Evolutionary conservation across 495 filamentous ascomycete genomes (phyloP).

Genomic region (Aspergillus leporis): DNA sequence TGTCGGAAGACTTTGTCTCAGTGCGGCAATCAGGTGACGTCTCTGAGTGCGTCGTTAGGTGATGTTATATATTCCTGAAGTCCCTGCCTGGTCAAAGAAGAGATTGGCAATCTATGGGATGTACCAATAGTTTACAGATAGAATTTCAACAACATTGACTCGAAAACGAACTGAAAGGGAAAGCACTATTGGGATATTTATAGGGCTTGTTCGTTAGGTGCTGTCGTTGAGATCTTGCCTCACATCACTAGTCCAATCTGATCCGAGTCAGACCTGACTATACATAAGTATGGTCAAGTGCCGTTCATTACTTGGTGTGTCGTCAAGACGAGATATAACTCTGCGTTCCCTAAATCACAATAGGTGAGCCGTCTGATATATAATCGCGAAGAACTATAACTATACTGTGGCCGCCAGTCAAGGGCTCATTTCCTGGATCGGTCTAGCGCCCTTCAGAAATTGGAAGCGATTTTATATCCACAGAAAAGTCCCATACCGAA

Average conservation of each 20-base stretch:
- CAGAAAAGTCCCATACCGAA: not conserved
- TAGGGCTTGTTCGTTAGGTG: not conserved
- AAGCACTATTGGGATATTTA: not conserved
- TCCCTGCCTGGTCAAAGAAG: not conserved
- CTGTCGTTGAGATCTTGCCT: not conserved
- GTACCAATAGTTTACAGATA: too few relatives aligned
- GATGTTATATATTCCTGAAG: not conserved
- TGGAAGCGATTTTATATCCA: not conserved
- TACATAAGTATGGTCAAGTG: not conserved
- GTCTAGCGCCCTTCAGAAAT: not conserved
- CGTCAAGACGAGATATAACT: too few relatives aligned
- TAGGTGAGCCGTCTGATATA: too few relatives aligned
- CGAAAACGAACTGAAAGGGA: not conserved
- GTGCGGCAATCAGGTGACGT: not conserved
- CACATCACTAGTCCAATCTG: not conserved
- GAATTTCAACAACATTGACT: not conserved
- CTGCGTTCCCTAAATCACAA: too few relatives aligned
- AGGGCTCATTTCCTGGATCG: not conserved
- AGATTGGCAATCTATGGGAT: not conserved
- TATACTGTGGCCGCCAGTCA: too few relatives aligned
- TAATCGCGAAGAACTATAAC: too few relatives aligned
- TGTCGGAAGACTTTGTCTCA: not conserved
- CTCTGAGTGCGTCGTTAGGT: not conserved
- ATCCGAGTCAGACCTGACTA: not conserved
- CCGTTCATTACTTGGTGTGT: not conserved